A percentile compares a stretch with the other conserved stretches of the same genome.
These are phyloP conservation scores for Fusarium denticulatum DNA, from an alignment of 2,329 filamentous ascomycete genomes.

Conservation along the genomic window DNA sequence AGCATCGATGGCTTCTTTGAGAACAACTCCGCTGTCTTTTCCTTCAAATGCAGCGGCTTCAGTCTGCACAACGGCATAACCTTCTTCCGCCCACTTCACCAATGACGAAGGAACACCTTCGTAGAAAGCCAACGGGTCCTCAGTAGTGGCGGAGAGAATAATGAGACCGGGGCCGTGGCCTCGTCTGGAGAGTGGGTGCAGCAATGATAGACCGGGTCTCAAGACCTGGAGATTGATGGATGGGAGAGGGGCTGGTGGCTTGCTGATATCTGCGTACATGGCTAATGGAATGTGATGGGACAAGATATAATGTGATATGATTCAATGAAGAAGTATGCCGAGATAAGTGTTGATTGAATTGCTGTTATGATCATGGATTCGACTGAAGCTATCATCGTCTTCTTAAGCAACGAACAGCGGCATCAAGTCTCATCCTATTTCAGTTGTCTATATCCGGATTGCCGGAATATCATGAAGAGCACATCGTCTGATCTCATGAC, in stretches of 20 bases:
- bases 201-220: conserved; percentile 37
- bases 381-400: neutral
- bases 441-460: neutral
- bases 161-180: conserved; percentile 52
- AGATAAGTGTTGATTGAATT: neutral
- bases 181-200: conserved; percentile 50
- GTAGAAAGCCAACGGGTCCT: conserved; percentile 31
- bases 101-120: conserved; percentile 61
- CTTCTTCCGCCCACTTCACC: conserved; percentile 78
- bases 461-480: neutral
- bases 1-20: conserved; percentile 35
- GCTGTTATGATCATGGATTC: neutral
- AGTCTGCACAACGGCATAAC: conserved; percentile 64
- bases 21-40: conserved; percentile 17
- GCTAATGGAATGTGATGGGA: neutral
- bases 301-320: neutral
- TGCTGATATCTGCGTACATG: conserved; percentile 41
- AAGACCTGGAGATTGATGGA: conserved; percentile 23
- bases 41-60: neutral
- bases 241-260: conserved; percentile 39
- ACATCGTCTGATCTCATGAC: neutral
- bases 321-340: rapidly evolving
- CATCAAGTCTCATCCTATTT: neutral
- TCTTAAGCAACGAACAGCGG: neutral
- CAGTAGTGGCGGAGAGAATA: conserved; percentile 40